Percentiles rank a stretch among this genome's conserved stretches.
Evolutionary conservation across 306 rosid genomes (phyloP).

Genomic region (Malus domestica): DNA sequence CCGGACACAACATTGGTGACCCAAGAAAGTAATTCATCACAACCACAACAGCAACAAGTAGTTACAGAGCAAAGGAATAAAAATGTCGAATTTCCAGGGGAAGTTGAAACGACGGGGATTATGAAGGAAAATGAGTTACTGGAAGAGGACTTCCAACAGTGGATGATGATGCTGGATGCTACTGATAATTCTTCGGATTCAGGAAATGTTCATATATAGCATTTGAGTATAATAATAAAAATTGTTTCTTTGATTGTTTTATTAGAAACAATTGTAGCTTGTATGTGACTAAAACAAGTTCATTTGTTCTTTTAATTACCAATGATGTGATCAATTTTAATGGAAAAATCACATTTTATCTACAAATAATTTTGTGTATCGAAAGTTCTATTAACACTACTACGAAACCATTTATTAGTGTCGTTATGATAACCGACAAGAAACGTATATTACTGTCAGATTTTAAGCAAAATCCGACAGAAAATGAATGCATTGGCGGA

Average conservation of each 20-base stretch:
- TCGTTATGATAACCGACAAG: too few species aligned
- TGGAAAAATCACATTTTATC: neutral
- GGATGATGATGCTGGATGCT: constrained; percentile 37
- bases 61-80: neutral
- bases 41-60: neutral
- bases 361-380: too few species aligned
- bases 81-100: constrained; percentile 5
- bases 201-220: constrained; percentile 14
- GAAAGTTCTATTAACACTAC: too few species aligned
- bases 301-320: neutral
- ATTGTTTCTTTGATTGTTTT: neutral
- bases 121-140: constrained; percentile 27
- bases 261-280: neutral
- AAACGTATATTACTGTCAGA: too few species aligned
- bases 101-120: neutral
- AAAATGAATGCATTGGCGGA: too few species aligned
- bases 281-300: neutral
- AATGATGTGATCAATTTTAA: neutral
- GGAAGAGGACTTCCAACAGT: constrained; percentile 44
- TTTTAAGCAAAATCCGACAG: too few species aligned
- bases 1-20: constrained; percentile 38
- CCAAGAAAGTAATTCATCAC: neutral
- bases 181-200: constrained; percentile 40
- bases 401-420: too few species aligned
- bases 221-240: neutral